These are phyloP conservation scores for Chernovozyma aurita DNA, from an alignment of 1,139 yeast genomes.

Conservation along the genomic window DNA sequence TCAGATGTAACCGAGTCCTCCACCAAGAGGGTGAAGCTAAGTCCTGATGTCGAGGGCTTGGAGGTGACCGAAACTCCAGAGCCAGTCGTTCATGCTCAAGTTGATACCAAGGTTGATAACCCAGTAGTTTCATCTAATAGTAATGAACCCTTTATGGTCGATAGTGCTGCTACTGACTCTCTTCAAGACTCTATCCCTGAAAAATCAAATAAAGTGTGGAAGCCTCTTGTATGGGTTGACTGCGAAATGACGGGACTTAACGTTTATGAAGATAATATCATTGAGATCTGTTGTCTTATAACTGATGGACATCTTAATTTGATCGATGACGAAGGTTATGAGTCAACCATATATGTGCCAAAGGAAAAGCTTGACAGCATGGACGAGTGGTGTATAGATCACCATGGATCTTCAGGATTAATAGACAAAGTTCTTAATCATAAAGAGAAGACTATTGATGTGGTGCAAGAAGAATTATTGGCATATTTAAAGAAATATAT, in stretches of 20 bases:
- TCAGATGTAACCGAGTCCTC: no score
- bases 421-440: constrained; percentile 63
- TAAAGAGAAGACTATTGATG: constrained; percentile 44
- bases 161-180: no score
- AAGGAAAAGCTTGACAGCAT: constrained; percentile 60
- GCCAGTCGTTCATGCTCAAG: no score
- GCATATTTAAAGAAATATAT: constrained; percentile 56
- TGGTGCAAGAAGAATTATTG: constrained; percentile 63
- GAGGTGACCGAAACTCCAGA: not conserved
- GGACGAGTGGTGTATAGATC: constrained; percentile 83
- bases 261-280: constrained; percentile 62
- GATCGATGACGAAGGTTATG: constrained; percentile 68
- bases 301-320: constrained; percentile 78
- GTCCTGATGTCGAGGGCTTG: constrained; percentile 4
- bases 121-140: no score
- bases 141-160: no score
- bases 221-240: constrained; percentile 80
- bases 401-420: constrained; percentile 77
- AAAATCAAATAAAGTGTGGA: constrained; percentile 1
- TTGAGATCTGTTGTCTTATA: constrained; percentile 86
- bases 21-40: constrained; percentile 4
- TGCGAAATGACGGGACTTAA: constrained; percentile 89
- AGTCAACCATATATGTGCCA: constrained; percentile 74
- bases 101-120: no score
- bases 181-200: not conserved